Base-by-base conservation (phyloP, 495 filamentous ascomycete species). In the Penicillium daleae region DNA sequence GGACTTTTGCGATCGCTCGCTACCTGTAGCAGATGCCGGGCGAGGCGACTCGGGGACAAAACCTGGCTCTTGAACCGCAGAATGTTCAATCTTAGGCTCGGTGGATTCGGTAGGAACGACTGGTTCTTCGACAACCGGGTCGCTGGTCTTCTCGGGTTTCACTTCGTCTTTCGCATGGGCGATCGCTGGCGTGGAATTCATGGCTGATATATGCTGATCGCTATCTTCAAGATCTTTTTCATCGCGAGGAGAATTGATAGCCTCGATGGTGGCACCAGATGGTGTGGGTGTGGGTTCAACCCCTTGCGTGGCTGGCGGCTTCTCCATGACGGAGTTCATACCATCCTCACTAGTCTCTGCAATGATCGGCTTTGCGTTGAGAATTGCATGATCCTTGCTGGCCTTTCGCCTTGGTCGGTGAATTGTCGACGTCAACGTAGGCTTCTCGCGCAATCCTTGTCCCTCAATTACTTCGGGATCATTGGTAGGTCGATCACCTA, bases 391-490 rank as follows among this genome's bases (percentile, higher is more conserved):
- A 59, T 75, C 72, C 62, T 58, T 74, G 63, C 70, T 76, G n/a
- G 70, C 44, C 57, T 70, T 75, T 31, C 73, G 68, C 60, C 66
- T 74, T 17, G 77, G 77, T 57, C 74, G 70, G 48, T 77, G 75
- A 26, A 71, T 65, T 29, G 65, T 53, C 52, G 73, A 70, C 26
- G 69, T 66, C 59, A 71, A 49, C 51, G 58, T 74, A 8, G 74
- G 74, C 58, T 74, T 75, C 53, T 77, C 75, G 29, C 67, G 66
- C 63, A 68, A 73, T 32, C 74, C 76, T 56, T 67, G 73, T 15
- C 73, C 78, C 56, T 79, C 78, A 48, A 80, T 74, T 5, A 76
- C 60, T 59, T 80, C 73, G 2, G 68, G 52, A 21, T 73, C 66
- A 10, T 68, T 52, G 48, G 65, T 53, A 26, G 59, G 50, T 37